Evolutionary conservation across 495 filamentous ascomycete genomes (phyloP), one percentile per base, ranked within the genome.

Genomic region (Aspergillus panamensis): DNA sequence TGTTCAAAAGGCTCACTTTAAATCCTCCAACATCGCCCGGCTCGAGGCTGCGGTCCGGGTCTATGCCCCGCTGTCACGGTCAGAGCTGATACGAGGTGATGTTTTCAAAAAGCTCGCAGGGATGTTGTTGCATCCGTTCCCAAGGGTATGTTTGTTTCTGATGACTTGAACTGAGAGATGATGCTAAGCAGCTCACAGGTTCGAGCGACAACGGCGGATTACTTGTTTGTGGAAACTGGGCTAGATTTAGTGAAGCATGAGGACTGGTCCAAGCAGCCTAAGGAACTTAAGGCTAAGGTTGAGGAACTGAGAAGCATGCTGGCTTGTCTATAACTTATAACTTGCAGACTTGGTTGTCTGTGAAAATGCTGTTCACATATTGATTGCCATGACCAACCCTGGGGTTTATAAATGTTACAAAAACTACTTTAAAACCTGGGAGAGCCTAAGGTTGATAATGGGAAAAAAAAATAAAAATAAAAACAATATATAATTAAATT

Each of bases 1-100:
- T 13, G 80, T 85, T 8, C 90, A 93, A 61, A 90, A 87, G 69
- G 79, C 89, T 4, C 90, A 91, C 63, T 91, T 86, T 77, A 92
- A 91, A 73, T 87, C 89, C 9, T 79, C 82, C 10, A 91, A 89
- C 66, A 83, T 96, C 6, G 78, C 82, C 29, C 90, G 92, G 62
- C 76, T 97, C 9, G 83, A 88, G 66, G 88, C 89, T 1, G 90
- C 88, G 16, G 73, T 95, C 43, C 84, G 82, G 55, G 80, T 91
- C 6, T 97, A 96, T 71, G 81, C 84, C 6, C 84, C 84, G 14
- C 69, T 97, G 25, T 75, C 73, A 19, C 66, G 71, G 21, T 53
- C 80, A 19, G 60, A 67, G 12, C 50, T 62, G 9, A 62, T 83
- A 17, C 67, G 66, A 25, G 31, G 3, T 4, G 80, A 83, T 40